Base-by-base conservation (phyloP, 2,329 filamentous ascomycete genomes). In the Ceratocystis lukuohia region DNA sequence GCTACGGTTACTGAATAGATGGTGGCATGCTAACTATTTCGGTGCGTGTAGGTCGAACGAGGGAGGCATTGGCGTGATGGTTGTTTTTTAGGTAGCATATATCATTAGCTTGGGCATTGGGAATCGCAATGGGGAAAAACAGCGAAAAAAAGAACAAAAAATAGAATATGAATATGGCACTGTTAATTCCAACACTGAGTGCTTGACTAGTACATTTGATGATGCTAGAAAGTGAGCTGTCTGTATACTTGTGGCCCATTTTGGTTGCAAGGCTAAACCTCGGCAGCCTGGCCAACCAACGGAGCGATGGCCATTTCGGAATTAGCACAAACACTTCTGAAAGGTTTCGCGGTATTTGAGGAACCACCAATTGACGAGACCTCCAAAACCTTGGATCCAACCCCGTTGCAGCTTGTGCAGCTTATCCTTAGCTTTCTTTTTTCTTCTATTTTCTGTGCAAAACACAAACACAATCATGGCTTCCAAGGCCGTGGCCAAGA, bases 401-500 rank as follows among this genome's bases (percentile, higher is more conserved):
- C 30, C 6, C 25, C 45, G 45, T 20, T n/a, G 15, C 45, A 12
- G 20, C 2, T 8, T 25, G 15, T n/a, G 10, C 53, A 53, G 41
- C 15, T 44, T 48, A 25, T 64, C 6, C n/a, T 25, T 17, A 25
- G 6, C 5, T 41, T 56, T 37, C 22, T 5, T 46, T 50, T 17
- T 59, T 5, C 5, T 33, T n/a, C 33, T 25, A 4, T 25, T 33
- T 37, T 15, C 53, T 33, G 53, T 33, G 53, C 5, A 45, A 45
- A 44, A 37, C 72, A 64, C 71, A 72, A 75, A 72, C 76, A 79
- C 72, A 69, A 87, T 33, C 30, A 33, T 87, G 84, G 83, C 82
- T 72, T 82, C 82, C 71, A 84, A 85, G 77, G 82, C 77, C 73
- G 80, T 77, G 72, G 79, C 79, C 66, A 84, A 84, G 74, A 79